Evolutionary conservation across 805 yeast species (phyloP).

Genomic region (Zygoascus bituminiphila): DNA sequence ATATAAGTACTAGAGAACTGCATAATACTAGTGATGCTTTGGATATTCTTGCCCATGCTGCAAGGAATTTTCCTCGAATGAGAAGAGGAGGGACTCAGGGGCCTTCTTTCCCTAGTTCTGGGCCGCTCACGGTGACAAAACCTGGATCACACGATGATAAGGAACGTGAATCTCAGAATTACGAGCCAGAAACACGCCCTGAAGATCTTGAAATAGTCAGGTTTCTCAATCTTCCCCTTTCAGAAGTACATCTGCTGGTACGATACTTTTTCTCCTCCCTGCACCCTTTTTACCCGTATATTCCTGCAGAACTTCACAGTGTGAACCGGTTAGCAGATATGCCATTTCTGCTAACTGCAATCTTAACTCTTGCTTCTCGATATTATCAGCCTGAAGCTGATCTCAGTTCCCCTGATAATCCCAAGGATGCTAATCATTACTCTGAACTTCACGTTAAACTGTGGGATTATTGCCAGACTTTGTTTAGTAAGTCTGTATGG

Average conservation of each 20-base stretch:
- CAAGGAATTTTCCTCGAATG: conserved; percentile 29
- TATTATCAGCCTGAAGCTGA: conserved; percentile 39
- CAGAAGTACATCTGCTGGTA: conserved; percentile 26
- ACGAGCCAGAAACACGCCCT: conserved; percentile 23
- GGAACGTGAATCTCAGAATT: neutral
- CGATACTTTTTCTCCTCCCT: conserved; percentile 55
- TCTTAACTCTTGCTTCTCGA: conserved; percentile 71
- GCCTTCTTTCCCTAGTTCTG: neutral
- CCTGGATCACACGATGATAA: neutral
- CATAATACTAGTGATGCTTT: conserved; percentile 34
- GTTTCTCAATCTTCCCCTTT: conserved; percentile 49
- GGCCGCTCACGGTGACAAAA: neutral
- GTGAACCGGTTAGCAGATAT: conserved; percentile 61
- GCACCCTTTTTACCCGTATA: conserved; percentile 86
- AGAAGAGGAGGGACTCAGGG: neutral
- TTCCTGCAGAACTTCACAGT: conserved; percentile 65
- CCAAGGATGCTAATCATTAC: neutral
- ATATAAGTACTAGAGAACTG: conserved; percentile 19
- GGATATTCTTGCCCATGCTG: conserved; percentile 32
- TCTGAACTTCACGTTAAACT: conserved; percentile 50
- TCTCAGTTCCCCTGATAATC: neutral
- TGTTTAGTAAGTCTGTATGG: conserved; percentile 85
- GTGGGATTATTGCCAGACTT: conserved; percentile 76
- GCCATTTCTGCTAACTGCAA: conserved; percentile 74
- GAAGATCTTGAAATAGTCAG: conserved; percentile 55